Conservation (phyloP, 305 asterid genomes). For the Solanum chacoense region DNA sequence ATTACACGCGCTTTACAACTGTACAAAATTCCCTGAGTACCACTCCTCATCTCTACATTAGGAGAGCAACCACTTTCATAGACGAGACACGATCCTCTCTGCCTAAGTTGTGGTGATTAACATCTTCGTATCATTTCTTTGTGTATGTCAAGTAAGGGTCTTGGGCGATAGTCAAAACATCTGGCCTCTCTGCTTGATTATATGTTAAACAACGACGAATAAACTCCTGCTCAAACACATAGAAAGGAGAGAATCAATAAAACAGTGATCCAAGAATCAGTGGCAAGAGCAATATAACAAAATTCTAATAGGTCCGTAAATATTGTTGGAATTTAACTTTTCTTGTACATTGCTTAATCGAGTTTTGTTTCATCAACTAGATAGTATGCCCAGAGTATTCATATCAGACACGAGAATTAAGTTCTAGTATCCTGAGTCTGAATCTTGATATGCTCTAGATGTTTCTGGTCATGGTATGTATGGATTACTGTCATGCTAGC, state of each 20-base stretch:
- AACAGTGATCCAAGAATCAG: neutral
- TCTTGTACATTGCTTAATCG: neutral
- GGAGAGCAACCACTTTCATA: neutral
- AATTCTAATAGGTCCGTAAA: neutral
- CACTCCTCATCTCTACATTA: conserved; percentile 7
- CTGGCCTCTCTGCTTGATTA: conserved; percentile 90
- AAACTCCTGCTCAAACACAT: conserved; percentile 49
- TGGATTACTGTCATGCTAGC: neutral
- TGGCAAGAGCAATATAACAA: neutral
- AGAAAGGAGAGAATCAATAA: neutral
- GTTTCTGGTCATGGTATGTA: neutral
- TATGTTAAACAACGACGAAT: conserved; percentile 89
- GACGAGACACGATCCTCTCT: neutral
- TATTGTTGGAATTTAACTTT: neutral
- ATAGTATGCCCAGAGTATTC: neutral
- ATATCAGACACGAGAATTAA: neutral
- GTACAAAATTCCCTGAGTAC: conserved; percentile 32
- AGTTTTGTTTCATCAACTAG: neutral
- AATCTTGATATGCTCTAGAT: neutral
- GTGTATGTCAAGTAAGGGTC: conserved; percentile 71
- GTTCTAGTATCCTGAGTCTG: neutral
- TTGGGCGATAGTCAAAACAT: conserved; percentile 69
- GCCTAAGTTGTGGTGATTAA: neutral
- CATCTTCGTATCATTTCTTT: conserved; percentile 43
- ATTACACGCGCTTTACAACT: conserved; percentile 23